Base-by-base conservation (phyloP, 2,329 filamentous ascomycete species). In the Fusarium sp. region DNA sequence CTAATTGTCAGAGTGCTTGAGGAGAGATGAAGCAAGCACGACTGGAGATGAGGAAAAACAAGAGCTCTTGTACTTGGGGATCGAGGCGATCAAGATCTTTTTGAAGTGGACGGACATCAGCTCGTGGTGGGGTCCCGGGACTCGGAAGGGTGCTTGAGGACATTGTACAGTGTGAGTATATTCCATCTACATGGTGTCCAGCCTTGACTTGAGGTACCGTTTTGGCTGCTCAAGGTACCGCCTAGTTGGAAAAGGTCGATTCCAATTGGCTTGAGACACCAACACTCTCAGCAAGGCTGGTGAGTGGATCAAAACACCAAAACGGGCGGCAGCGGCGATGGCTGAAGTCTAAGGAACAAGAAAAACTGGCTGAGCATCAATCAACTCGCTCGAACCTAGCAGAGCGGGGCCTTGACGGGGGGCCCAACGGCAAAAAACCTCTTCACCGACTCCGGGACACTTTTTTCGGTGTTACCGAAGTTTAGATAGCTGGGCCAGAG, bases 301-400 rank as follows among this genome's bases (percentile, higher is more conserved):
- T 61, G 65, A 51, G 65, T 69, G 65, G 65, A 69, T 60, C 51
- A 58, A 58, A 65, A 56, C 47, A 64, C 63, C 53, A 62, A 69
- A 44, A 62, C 33, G 22, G 44, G 59, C 55, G 55, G 44, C 59
- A 58, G 48, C 59, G 46, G 60, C 60, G 37, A 66, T 39, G 43
- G 37, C 50, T 54, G 37, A 66, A 39, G 46, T 32, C 26, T 46
- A 55, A 39, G 13, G 32, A 51, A 37, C 46, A 46, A 46, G 49
- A 68, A 54, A 37, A 56, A 32, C 33, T 57, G 47, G 51, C 44
- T 50, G 47, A 54, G 37, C 43, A 60, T 50, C 28, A 19, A n/a
- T 24, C 24, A 24, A 58, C 53, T 50, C 13, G 28, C 28, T 30
- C 28, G 41, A 52, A 37, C 56, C 48, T 57, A 60, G 47, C 33